Conservation (phyloP, 1,284 basidiomycete species). For the Entoloma clypeatum region DNA sequence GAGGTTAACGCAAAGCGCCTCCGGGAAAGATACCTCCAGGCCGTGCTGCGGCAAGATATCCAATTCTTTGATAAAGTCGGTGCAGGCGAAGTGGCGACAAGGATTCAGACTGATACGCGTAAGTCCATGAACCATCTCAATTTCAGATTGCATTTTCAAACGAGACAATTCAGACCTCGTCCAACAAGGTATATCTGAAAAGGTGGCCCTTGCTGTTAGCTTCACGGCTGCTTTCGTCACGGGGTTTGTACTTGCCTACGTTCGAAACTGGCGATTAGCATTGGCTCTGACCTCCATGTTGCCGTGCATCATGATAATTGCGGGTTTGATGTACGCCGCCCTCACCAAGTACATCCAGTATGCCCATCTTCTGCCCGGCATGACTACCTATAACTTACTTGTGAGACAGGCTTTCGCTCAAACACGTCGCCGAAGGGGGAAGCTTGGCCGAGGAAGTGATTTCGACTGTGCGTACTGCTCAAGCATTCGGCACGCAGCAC, state of each 20-base stretch:
- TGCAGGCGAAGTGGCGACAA: conserved; percentile 92
- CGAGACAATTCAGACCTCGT: conserved; percentile 56
- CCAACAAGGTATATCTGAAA: conserved; percentile 88
- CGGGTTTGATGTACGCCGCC: conserved; percentile 77
- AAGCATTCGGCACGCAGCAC: conserved; percentile 87
- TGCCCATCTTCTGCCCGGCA: conserved; percentile 22
- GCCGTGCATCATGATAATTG: conserved; percentile 82
- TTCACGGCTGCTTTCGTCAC: conserved; percentile 69
- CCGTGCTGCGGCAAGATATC: conserved; percentile 81
- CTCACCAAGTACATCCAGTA: conserved; percentile 70
- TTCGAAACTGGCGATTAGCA: conserved; percentile 80
- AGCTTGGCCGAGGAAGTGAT: conserved; percentile 93
- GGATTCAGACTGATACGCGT: conserved; percentile 94
- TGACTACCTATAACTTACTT: conserved; percentile 2
- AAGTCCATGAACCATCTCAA: conserved; percentile 25
- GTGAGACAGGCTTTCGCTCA: conserved; percentile 51
- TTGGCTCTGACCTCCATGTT: conserved; percentile 85
- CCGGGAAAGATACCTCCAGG: conserved; percentile 70
- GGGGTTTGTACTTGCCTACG: conserved; percentile 77
- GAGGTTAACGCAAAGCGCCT: conserved; percentile 86
- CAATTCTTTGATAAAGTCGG: conserved; percentile 93
- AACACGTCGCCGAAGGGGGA: conserved; percentile 79
- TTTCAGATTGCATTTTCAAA: conserved; percentile 4
- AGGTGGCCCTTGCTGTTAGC: conserved; percentile 67
- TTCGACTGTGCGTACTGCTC: conserved; percentile 82